A percentile compares a stretch with the other conserved stretches of the same genome.
Conservation (phyloP, 805 yeast species). For the Candida ponderosae region DNA sequence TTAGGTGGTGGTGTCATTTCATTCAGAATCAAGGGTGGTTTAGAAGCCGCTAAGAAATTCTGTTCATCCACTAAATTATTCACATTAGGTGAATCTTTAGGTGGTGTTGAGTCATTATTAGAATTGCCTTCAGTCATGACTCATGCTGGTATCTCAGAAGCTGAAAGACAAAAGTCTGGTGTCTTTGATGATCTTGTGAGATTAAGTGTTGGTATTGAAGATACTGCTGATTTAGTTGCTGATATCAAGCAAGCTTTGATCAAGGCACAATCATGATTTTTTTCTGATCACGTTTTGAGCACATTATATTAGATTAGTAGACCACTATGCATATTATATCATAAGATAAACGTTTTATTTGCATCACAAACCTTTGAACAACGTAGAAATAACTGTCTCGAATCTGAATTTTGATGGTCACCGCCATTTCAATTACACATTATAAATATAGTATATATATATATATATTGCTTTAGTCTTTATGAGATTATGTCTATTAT, state of each 20-base stretch:
- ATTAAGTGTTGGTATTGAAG: slow-evolving; percentile 84
- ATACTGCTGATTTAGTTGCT: slow-evolving; percentile 61
- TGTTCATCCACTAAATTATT: slow-evolving; percentile 68
- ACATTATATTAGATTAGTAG: too few relatives aligned
- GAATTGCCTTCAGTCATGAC: slow-evolving; percentile 92
- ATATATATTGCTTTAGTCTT: too few relatives aligned
- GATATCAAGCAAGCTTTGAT: slow-evolving; percentile 68
- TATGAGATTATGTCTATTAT: too few relatives aligned
- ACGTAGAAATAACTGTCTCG: too few relatives aligned
- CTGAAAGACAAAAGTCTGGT: slow-evolving; percentile 70
- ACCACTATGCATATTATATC: too few relatives aligned
- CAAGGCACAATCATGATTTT: slow-evolving; percentile 14
- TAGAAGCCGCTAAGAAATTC: slow-evolving; percentile 65
- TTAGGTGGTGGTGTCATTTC: slow-evolving; percentile 92
- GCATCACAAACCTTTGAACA: too few relatives aligned
- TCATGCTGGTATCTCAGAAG: slow-evolving; percentile 82
- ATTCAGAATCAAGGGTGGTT: slow-evolving; percentile 80
- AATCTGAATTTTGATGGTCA: too few relatives aligned
- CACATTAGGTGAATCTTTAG: slow-evolving; percentile 84
- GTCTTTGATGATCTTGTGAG: slow-evolving; percentile 78
- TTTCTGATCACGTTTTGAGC: too few relatives aligned
- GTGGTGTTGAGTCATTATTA: slow-evolving; percentile 79
- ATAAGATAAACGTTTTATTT: too few relatives aligned
- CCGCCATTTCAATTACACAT: too few relatives aligned
- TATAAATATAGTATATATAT: too few relatives aligned